Percentiles rank a stretch among this genome's conserved stretches.
These are phyloP conservation scores for Alternaria consortialis DNA, from an alignment of 2,329 filamentous ascomycete genomes.

Conservation along the genomic window DNA sequence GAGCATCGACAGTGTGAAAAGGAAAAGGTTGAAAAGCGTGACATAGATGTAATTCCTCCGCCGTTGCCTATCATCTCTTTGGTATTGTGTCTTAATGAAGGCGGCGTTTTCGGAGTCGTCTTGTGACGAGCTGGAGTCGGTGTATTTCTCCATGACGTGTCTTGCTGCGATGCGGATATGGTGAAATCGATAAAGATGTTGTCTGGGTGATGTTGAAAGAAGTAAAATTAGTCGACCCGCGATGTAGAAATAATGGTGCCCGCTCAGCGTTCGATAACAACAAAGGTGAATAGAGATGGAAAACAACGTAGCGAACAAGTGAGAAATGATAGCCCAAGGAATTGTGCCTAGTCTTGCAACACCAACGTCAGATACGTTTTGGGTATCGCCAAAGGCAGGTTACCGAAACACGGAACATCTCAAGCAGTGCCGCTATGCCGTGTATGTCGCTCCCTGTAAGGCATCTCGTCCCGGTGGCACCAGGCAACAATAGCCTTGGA, in stretches of 20 bases:
- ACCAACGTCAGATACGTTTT: not conserved
- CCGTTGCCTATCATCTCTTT: constrained; percentile 31
- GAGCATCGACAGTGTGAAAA: constrained; percentile 44
- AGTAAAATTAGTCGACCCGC: constrained; percentile 29
- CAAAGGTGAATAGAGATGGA: constrained; percentile 1
- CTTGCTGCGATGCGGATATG: not conserved
- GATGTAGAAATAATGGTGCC: constrained; percentile 20
- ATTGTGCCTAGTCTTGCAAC: not conserved
- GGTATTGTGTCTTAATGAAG: constrained; percentile 37
- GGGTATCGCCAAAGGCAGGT: constrained; percentile 4
- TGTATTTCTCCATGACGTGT: constrained; percentile 42
- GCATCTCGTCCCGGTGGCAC: constrained; percentile 13
- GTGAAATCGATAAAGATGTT: too few species aligned
- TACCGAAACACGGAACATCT: constrained; percentile 17
- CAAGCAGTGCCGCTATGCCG: constrained; percentile 8
- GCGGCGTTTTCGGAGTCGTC: constrained; percentile 41
- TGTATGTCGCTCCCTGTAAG: constrained; percentile 1
- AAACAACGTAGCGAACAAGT: constrained; percentile 6
- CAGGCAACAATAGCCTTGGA: constrained; percentile 36
- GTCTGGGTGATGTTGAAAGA: not conserved
- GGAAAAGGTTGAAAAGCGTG: constrained; percentile 45
- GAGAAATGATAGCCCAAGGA: not conserved
- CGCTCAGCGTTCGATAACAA: constrained; percentile 22
- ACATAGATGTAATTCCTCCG: constrained; percentile 39
- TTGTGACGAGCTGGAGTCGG: constrained; percentile 23